Conservation (phyloP, 176 grass and related monocot genomes). For the Aegilops longissima region DNA sequence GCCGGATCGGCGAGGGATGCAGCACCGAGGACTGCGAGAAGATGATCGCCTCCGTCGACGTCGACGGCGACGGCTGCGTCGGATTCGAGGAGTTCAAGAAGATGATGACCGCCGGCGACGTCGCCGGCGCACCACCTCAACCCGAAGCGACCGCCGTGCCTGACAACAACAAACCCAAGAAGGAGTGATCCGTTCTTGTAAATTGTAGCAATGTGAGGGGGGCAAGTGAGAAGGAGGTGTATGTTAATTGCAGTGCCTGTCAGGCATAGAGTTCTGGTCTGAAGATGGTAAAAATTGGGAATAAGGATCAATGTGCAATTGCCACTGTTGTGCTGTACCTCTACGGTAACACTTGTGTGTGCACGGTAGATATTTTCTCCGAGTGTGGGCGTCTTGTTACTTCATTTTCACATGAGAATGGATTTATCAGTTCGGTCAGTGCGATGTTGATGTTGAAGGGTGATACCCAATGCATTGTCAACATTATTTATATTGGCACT, state of each 20-base stretch:
- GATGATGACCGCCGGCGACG: conserved; percentile 57
- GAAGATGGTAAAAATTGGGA: no score
- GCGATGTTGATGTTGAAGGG: no score
- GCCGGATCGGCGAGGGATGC: conserved; percentile 51
- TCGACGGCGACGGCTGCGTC: conserved; percentile 77
- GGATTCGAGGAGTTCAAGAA: conserved; percentile 89
- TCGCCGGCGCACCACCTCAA: not conserved
- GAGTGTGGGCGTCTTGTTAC: no score
- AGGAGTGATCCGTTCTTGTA: not conserved
- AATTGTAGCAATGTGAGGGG: no score
- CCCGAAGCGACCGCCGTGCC: not conserved
- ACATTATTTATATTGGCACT: no score
- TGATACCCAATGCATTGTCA: no score
- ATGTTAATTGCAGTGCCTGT: not conserved
- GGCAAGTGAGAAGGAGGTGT: not conserved
- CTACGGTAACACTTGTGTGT: no score
- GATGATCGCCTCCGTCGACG: conserved; percentile 77
- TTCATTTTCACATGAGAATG: no score
- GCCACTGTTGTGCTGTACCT: no score
- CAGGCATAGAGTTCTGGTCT: not conserved
- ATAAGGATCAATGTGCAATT: no score
- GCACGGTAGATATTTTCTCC: no score
- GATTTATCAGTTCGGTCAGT: no score
- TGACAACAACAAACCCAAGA: not conserved
- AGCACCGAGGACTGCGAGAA: conserved; percentile 53